Conservation (phyloP, 306 rosid species). For the Ammopiptanthus mongolicus region DNA sequence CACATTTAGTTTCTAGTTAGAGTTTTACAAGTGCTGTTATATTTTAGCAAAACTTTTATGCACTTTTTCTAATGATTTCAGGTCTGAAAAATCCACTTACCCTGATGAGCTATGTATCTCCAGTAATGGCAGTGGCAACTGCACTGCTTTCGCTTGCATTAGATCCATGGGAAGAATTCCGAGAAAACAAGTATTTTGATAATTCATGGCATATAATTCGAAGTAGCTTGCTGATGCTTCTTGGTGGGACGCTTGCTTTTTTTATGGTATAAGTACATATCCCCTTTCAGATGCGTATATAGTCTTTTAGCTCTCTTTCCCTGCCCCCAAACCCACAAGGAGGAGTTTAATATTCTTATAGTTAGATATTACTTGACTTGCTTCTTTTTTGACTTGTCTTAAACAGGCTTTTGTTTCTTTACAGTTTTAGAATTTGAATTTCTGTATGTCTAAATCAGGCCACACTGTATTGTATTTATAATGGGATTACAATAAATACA, state of each 20-base stretch:
- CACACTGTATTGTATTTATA: no score
- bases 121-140: constrained; percentile 83
- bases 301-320: neutral
- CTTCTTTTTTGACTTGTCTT: constrained; percentile 2
- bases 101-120: constrained; percentile 91
- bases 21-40: neutral
- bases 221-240: constrained; percentile 82
- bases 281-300: neutral
- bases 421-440: no score
- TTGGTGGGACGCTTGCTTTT: constrained; percentile 91
- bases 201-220: constrained; percentile 65
- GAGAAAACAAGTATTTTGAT: constrained; percentile 61
- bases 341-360: neutral
- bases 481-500: no score
- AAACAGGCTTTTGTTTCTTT: constrained; percentile 3
- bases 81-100: constrained; percentile 92
- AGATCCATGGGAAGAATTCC: constrained; percentile 90
- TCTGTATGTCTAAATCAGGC: no score
- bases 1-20: neutral
- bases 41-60: constrained; percentile 1
- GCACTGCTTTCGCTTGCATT: constrained; percentile 67
- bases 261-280: constrained; percentile 60
- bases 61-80: constrained; percentile 33
- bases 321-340: neutral
- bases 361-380: neutral